These are phyloP conservation scores for Rhizophora apiculata DNA, from an alignment of 345 rosid genomes.

Conservation along the genomic window DNA sequence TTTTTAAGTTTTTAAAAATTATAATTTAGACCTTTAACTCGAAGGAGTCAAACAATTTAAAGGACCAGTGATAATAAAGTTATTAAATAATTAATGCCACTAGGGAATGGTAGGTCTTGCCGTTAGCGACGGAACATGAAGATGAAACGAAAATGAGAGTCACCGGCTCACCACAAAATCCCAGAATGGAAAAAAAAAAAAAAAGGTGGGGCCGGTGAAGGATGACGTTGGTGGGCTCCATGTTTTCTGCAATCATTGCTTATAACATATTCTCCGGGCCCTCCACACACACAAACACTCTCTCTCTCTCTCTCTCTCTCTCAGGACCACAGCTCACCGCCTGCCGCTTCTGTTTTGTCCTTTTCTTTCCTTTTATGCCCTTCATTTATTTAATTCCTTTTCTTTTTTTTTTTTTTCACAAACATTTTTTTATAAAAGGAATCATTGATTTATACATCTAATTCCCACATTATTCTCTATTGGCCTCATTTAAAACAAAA, in stretches of 20 bases:
- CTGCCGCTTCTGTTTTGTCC: neutral
- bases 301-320: no score
- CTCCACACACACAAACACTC: neutral
- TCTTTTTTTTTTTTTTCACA: neutral
- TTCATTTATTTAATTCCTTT: neutral
- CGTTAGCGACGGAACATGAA: slow-evolving; percentile 9
- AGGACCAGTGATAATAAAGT: no score
- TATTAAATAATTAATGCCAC: no score
- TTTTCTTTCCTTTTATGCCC: neutral
- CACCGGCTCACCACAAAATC: slow-evolving; percentile 5
- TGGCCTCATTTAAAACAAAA: no score
- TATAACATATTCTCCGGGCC: slow-evolving; percentile 6
- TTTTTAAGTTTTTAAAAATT: no score
- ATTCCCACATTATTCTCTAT: no score
- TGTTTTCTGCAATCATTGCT: slow-evolving; percentile 30
- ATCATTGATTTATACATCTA: no score
- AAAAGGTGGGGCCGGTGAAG: no score
- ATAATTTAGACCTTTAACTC: no score
- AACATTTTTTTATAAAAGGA: neutral
- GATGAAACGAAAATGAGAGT: slow-evolving; percentile 31
- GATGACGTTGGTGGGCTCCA: slow-evolving; percentile 20
- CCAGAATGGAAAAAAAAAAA: neutral
- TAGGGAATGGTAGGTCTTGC: no score
- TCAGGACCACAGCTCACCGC: neutral
- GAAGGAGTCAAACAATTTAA: no score